Evolutionary conservation across 768 basidiomycete species (phyloP), one percentile per base, ranked within the genome.

Genomic region (Psilocybe tampanensis): DNA sequence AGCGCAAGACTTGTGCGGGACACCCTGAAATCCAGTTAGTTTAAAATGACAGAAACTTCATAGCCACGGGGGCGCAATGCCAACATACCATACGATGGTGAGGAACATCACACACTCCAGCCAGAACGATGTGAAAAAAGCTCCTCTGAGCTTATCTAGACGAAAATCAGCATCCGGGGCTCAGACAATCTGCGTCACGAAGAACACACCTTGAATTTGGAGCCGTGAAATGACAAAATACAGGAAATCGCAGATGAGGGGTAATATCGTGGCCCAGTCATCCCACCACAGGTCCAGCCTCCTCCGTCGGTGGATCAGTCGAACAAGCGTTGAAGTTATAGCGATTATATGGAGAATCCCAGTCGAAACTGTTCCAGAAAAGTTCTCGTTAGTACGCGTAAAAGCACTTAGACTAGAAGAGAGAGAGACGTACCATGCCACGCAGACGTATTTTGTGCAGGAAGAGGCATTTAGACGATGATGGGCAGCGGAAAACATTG

Each of bases 231-330:
- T 42, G 2, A 52, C 26, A 19, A 60, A 48, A 47, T 59, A 62
- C 26, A 47, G 15, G 6, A 58, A 11, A 36, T 64, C 64, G 15
- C 58, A 18, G 18, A 60, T 6, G 12, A 69, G 42, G 7, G 66
- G 53, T 11, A 65, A 13, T 15, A 61, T 45, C 0, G 60, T 60
- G 43, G 64, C 49, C 7, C 62, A 59, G 47, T 70, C 69, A 26
- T 70, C 68, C 66, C 66, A 69, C 62, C 68, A 69, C 22, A 64
- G 52, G 24, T 52, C 49, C 15, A 54, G 52, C 15, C 32, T 49
- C 11, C 55, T 54, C 44, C 44, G 62, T 7, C 69, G 60, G 22
- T 62, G 52, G 8, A 34, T 21, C 13, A 70, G 44, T 13, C 66
- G 60, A 47, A 66, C 53, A 41, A 59, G n/a, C 9, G 62, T 64